Conservation (phyloP, 805 yeast species). For the Ogataea nonfermentans region DNA sequence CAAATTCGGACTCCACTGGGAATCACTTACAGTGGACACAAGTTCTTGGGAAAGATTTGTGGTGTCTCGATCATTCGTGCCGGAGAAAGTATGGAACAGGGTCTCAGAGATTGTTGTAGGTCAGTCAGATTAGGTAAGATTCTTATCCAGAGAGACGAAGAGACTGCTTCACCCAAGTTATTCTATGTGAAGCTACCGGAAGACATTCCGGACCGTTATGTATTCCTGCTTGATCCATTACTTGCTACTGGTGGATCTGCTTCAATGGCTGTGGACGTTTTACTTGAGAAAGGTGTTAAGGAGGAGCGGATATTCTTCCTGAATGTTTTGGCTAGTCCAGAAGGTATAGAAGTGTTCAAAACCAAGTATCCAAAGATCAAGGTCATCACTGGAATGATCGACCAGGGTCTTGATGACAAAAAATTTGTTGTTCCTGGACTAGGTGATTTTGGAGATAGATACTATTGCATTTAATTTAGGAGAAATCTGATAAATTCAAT, state of each 20-base stretch:
- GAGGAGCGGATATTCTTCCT: slow-evolving; percentile 85
- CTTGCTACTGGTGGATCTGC: slow-evolving; percentile 99
- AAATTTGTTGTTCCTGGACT: slow-evolving; percentile 90
- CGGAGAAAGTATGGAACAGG: slow-evolving; percentile 99
- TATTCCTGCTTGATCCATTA: slow-evolving; percentile 93
- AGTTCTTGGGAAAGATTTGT: slow-evolving; percentile 88
- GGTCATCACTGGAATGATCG: slow-evolving; percentile 93
- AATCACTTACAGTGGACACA: slow-evolving; percentile 68
- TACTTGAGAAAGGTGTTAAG: slow-evolving; percentile 81
- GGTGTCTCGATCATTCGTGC: slow-evolving; percentile 99
- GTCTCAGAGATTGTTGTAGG: slow-evolving; percentile 94
- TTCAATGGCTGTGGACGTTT: slow-evolving; percentile 92
- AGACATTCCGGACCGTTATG: slow-evolving; percentile 85
- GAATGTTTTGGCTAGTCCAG: slow-evolving; percentile 92
- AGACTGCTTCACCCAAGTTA: slow-evolving; percentile 88
- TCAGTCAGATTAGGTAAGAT: slow-evolving; percentile 96
- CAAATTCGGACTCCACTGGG: slow-evolving; percentile 76
- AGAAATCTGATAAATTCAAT: not conserved
- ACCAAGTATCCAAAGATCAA: slow-evolving; percentile 77
- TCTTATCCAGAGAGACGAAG: slow-evolving; percentile 96
- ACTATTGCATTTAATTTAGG: slow-evolving; percentile 68
- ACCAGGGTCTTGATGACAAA: slow-evolving; percentile 78
- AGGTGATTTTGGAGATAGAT: slow-evolving; percentile 98
- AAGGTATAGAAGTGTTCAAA: slow-evolving; percentile 80
- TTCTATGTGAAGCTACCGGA: slow-evolving; percentile 93